Base-by-base conservation (phyloP, 179 eudicot species). In the Silene vulgaris region DNA sequence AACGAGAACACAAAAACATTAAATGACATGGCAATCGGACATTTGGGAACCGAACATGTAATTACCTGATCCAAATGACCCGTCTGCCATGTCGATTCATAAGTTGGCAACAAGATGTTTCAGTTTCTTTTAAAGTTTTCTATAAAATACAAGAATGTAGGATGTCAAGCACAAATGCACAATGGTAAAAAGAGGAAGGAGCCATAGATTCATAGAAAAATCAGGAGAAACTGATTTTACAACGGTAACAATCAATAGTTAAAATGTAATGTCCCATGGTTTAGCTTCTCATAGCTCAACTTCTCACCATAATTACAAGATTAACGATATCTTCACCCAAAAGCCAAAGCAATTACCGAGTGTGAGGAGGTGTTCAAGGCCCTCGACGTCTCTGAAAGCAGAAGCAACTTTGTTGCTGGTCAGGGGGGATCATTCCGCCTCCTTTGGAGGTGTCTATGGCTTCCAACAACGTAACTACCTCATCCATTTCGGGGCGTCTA, bases 401-500 rank as follows among this genome's bases (percentile, higher is more conserved):
- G 61, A 92, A 79, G 77, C 98, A 93, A 68, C 97, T 85, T 81
- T 90, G 95, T 69, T 89, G 82, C 70, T 95, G 97, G 77, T 95
- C 99, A 56, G 68, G 67, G 28, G 98, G 98, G 80, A 94, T 94
- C 98, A 94, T 94, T 29, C 98, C 98, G 50, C 98, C 98, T 2
- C 98, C 98, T 84, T 90, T 94, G 0, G 98, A 84, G 2, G 98
- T 94, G 81, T 94, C 95, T 48, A 94, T 90, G 66, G 93, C 98
- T 87, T 94, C 98, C 68, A 94, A 60, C 87, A 94, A 62, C 45
- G 95, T 48, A 57, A 92, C 98, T n/a, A 88, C 98, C 83, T 90
- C 97, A 14, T 94, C 98, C 98, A 94, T 92, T 80, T 90, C 98
- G 0, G 98, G 98, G 69, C 98, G 84, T 76, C 84, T 92, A 76